Evolutionary conservation across 257 asterid genomes (phyloP).

Genomic region (Catharanthus roseus): DNA sequence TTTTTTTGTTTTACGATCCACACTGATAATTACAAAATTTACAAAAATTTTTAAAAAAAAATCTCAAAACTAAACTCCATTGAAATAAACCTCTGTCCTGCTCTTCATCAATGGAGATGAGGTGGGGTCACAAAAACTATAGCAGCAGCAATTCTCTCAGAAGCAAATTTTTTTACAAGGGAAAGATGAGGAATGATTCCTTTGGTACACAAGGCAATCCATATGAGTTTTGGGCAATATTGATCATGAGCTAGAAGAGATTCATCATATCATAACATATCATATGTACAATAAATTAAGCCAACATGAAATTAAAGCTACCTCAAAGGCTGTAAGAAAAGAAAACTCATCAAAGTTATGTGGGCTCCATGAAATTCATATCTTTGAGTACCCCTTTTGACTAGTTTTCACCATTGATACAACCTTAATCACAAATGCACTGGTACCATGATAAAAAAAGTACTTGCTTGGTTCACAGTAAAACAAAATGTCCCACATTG

Average conservation of each 20-base stretch:
- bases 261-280: not conserved
- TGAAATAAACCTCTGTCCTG: too few species aligned
- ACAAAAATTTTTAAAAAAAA: too few species aligned
- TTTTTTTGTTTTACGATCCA: too few species aligned
- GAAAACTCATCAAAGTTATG: too few species aligned
- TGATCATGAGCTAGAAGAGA: constrained; percentile 16
- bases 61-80: too few species aligned
- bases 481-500: not conserved
- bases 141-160: too few species aligned
- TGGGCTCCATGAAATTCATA: too few species aligned
- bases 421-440: constrained; percentile 5
- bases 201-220: constrained; percentile 7
- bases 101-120: too few species aligned
- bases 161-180: constrained; percentile 20
- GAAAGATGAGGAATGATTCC: constrained; percentile 18
- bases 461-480: not conserved
- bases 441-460: not conserved
- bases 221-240: constrained; percentile 12
- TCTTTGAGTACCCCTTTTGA: not conserved
- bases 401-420: constrained; percentile 10
- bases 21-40: too few species aligned
- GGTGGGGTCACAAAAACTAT: too few species aligned
- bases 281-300: too few species aligned
- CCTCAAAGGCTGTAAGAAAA: constrained; percentile 16
- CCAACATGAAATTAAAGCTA: constrained; percentile 6